Conservation (phyloP, 2,329 filamentous ascomycete species). For the Beauveria bassiana region DNA sequence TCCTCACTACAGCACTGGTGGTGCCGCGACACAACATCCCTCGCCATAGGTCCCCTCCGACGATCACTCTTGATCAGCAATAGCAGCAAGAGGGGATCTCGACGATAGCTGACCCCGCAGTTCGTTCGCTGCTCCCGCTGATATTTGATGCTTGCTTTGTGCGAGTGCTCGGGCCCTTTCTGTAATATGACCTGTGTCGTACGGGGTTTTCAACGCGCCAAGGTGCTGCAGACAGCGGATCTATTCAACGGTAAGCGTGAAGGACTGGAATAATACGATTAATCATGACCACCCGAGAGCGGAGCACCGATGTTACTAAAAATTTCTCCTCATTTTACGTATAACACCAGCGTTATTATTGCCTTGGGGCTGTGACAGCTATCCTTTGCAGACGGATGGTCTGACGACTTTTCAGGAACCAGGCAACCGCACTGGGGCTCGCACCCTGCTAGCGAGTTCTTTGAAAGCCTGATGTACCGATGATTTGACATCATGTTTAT, state of each 20-base stretch:
- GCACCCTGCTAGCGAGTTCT: not conserved
- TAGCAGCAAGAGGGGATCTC: not conserved
- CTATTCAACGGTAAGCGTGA: not conserved
- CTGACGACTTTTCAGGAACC: not conserved
- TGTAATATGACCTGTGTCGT: not conserved
- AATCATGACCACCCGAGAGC: not conserved
- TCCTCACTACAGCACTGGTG: not conserved
- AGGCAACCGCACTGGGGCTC: not conserved
- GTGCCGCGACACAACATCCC: not conserved
- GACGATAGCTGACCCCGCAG: not conserved
- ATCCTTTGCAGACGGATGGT: not conserved
- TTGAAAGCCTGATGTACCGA: not conserved
- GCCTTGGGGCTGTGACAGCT: not conserved
- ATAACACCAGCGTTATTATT: not conserved
- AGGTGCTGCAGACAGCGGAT: not conserved
- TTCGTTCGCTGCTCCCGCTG: not conserved
- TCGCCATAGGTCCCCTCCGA: constrained; percentile 2
- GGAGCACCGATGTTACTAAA: not conserved
- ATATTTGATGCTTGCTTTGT: not conserved
- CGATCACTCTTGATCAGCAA: constrained; percentile 7
- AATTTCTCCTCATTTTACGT: not conserved
- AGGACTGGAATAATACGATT: not conserved
- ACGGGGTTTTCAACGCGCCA: not conserved
- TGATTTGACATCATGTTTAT: constrained; percentile 1
- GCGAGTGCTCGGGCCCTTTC: not conserved